phyloP scores from a whole-genome alignment of 352 stramenopile genomes.

The Phytophthora tubulina region DNA sequence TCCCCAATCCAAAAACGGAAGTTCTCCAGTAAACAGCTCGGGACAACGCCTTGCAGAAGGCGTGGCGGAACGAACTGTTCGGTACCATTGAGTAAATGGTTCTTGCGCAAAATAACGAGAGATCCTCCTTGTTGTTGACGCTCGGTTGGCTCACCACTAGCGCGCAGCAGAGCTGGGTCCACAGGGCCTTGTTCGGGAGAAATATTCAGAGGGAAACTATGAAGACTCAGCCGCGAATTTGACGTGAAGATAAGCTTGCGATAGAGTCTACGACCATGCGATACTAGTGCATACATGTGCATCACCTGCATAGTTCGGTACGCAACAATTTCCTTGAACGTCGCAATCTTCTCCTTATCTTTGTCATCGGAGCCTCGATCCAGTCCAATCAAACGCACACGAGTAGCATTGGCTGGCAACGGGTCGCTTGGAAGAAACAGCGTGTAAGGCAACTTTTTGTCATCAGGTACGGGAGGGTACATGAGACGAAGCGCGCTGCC shows the following conservation, averaged over 20 bases:
- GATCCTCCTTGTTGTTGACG: slow-evolving; percentile 75
- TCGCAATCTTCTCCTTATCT: slow-evolving; percentile 83
- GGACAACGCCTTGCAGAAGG: slow-evolving; percentile 95
- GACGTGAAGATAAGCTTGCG: slow-evolving; percentile 98
- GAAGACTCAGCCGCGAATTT: slow-evolving; percentile 93
- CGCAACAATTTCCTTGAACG: slow-evolving; percentile 98
- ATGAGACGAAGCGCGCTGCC: slow-evolving; percentile 64
- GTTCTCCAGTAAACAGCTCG: slow-evolving; percentile 94
- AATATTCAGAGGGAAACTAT: slow-evolving; percentile 89
- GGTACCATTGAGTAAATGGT: slow-evolving; percentile 66
- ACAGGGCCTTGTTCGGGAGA: slow-evolving; percentile 70
- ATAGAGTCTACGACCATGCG: slow-evolving; percentile 96
- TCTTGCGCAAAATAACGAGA: slow-evolving; percentile 92
- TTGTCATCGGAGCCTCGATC: slow-evolving; percentile 81
- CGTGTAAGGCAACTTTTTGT: slow-evolving; percentile 84
- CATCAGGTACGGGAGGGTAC: slow-evolving; percentile 79
- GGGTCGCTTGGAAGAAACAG: slow-evolving; percentile 77
- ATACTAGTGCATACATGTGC: slow-evolving; percentile 97
- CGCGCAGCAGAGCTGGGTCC: slow-evolving; percentile 64
- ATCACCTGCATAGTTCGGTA: slow-evolving; percentile 93
- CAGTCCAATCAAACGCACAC: slow-evolving; percentile 70
- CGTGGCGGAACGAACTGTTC: slow-evolving; percentile 93
- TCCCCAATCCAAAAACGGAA: slow-evolving; percentile 98
- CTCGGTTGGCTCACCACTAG: slow-evolving; percentile 75
- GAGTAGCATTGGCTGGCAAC: slow-evolving; percentile 50